These are phyloP conservation scores for Oidium heveae DNA, from an alignment of 2,329 filamentous ascomycete genomes.

Conservation along the genomic window DNA sequence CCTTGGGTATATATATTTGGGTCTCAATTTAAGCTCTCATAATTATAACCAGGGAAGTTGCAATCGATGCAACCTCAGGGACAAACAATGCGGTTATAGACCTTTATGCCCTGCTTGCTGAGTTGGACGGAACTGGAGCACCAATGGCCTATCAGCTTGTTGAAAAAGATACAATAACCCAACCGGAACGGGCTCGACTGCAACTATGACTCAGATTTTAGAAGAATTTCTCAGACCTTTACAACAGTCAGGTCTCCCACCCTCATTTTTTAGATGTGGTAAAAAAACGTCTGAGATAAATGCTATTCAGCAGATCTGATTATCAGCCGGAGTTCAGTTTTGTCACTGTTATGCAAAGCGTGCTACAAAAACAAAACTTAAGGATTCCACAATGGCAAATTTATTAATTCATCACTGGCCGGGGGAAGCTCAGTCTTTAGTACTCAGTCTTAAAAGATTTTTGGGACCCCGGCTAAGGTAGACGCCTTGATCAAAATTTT, in stretches of 20 bases:
- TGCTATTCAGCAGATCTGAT: no score
- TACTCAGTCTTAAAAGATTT: neutral
- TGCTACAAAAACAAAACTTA: neutral
- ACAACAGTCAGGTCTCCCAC: no score
- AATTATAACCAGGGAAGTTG: neutral
- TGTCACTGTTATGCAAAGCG: neutral
- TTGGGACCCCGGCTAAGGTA: neutral
- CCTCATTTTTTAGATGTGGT: no score
- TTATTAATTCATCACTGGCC: no score
- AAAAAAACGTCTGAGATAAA: no score
- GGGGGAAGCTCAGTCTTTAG: neutral
- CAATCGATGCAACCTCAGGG: neutral
- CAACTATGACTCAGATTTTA: neutral
- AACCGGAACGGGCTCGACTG: neutral
- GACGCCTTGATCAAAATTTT: neutral
- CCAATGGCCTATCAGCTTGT: no score
- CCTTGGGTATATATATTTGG: neutral
- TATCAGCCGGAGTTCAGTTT: neutral
- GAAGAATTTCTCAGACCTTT: neutral
- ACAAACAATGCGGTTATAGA: no score
- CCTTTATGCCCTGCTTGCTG: no score
- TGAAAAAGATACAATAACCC: neutral
- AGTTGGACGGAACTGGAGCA: no score
- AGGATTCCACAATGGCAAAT: neutral
- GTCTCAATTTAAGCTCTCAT: neutral